Conservation (phyloP, 495 filamentous ascomycete genomes). For the Emericellopsis terricola region DNA sequence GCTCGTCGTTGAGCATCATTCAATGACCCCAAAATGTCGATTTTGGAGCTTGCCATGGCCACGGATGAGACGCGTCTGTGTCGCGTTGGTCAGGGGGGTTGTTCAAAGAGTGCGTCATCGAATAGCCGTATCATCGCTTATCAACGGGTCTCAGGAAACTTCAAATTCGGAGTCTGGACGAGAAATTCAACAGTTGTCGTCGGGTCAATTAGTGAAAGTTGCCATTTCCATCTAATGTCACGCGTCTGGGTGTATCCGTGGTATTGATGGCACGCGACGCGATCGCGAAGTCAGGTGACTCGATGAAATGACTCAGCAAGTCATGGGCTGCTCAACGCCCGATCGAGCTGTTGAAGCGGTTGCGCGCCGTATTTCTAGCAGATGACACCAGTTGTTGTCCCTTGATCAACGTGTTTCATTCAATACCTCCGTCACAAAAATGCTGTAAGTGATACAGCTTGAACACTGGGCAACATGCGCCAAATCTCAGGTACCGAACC, state of each 20-base stretch:
- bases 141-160: background rate
- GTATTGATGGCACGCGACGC: background rate
- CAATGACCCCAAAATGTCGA: conserved; percentile 47
- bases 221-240: background rate
- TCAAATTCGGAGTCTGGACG: background rate
- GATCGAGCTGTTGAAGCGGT: too few species aligned
- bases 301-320: too few species aligned
- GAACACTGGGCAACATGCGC: too few species aligned
- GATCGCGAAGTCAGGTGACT: conserved; percentile 3
- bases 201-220: background rate
- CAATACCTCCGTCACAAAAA: too few species aligned
- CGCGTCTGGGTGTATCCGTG: background rate
- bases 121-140: background rate
- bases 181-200: background rate
- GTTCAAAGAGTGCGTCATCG: conserved; percentile 2
- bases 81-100: background rate
- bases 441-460: too few species aligned
- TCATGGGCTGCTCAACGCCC: too few species aligned
- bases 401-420: too few species aligned
- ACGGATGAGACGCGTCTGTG: too few species aligned
- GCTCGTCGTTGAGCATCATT: conserved; percentile 74
- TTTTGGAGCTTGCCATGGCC: too few species aligned
- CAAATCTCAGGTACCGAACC: too few species aligned
- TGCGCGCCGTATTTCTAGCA: too few species aligned
- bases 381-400: too few species aligned